Percentiles rank a stretch among this genome's conserved stretches.
These are phyloP conservation scores for Aspergillus tamarii DNA, from an alignment of 2,329 filamentous ascomycete genomes.

Conservation along the genomic window DNA sequence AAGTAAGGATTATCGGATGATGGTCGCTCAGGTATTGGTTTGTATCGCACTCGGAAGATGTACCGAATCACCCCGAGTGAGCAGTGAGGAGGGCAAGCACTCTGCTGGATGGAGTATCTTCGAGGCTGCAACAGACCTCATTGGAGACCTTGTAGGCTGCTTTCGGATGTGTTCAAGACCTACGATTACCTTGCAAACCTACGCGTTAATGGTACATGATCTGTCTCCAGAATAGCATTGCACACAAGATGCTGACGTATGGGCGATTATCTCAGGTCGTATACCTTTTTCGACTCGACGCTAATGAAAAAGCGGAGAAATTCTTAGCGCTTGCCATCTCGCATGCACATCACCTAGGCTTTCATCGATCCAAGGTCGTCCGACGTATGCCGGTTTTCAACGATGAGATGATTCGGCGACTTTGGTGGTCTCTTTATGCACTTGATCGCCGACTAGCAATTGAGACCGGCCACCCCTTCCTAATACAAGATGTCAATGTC, in stretches of 20 bases:
- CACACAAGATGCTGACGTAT: background rate
- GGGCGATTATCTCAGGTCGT: slow-evolving; percentile 15
- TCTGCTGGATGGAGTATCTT: slow-evolving; percentile 32
- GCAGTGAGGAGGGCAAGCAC: slow-evolving; percentile 19
- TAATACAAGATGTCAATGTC: slow-evolving; percentile 30
- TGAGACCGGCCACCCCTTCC: slow-evolving; percentile 30
- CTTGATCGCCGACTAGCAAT: slow-evolving; percentile 29
- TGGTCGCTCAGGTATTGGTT: slow-evolving; percentile 21
- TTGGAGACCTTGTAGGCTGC: slow-evolving; percentile 23
- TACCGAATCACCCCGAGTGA: slow-evolving; percentile 22
- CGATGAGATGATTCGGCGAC: slow-evolving; percentile 29
- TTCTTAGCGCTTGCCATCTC: slow-evolving; percentile 24
- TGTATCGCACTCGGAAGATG: slow-evolving; percentile 28
- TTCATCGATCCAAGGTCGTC: slow-evolving; percentile 24
- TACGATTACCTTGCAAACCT: slow-evolving; percentile 20
- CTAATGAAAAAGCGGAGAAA: slow-evolving; percentile 13
- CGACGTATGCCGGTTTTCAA: slow-evolving; percentile 17
- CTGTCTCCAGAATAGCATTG: background rate
- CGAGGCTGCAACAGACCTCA: slow-evolving; percentile 22
- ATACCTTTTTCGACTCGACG: slow-evolving; percentile 27
- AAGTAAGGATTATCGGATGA: slow-evolving; percentile 11
- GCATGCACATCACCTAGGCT: slow-evolving; percentile 26
- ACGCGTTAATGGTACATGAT: slow-evolving; percentile 21
- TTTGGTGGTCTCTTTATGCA: slow-evolving; percentile 35
- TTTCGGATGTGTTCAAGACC: slow-evolving; percentile 21